Conservation (phyloP, 495 filamentous ascomycete genomes). For the Podospora australis region DNA sequence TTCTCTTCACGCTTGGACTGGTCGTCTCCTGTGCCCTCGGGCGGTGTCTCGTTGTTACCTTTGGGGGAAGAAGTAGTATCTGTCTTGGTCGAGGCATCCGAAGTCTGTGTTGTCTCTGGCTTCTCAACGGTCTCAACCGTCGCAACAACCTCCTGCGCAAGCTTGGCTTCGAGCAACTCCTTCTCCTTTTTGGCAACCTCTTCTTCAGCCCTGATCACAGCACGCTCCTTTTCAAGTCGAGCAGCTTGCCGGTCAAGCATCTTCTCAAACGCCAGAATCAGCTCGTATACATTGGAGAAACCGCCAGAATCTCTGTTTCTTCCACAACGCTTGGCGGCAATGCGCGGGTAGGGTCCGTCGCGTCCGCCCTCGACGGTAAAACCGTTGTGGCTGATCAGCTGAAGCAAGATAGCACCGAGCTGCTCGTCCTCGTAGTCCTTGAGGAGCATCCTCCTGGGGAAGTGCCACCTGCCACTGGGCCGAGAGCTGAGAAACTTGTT, state of each 20-base stretch:
- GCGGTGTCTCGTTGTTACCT: too few relatives aligned
- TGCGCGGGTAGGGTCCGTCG: constrained; percentile 51
- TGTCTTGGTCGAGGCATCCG: too few relatives aligned
- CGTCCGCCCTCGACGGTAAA: constrained; percentile 52
- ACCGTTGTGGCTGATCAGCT: constrained; percentile 37
- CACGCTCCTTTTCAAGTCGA: constrained; percentile 40
- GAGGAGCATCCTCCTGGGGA: constrained; percentile 50
- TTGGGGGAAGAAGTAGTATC: too few relatives aligned
- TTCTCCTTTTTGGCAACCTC: too few relatives aligned
- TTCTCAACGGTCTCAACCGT: too few relatives aligned
- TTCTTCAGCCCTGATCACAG: not conserved
- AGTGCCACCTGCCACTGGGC: constrained; percentile 52
- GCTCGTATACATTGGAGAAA: constrained; percentile 58
- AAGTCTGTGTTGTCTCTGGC: constrained; percentile 7
- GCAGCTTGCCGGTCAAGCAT: constrained; percentile 51
- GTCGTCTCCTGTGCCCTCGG: too few relatives aligned
- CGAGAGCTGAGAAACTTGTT: constrained; percentile 61
- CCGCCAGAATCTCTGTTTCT: constrained; percentile 45
- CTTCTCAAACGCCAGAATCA: constrained; percentile 47
- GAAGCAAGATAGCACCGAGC: constrained; percentile 46
- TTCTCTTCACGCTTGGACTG: not conserved
- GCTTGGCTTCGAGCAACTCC: not conserved
- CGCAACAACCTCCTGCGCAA: too few relatives aligned
- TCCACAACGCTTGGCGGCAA: constrained; percentile 51
- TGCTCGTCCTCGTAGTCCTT: constrained; percentile 54